Conservation (phyloP, 208 protist species). For the Leishmania aethiopica region DNA sequence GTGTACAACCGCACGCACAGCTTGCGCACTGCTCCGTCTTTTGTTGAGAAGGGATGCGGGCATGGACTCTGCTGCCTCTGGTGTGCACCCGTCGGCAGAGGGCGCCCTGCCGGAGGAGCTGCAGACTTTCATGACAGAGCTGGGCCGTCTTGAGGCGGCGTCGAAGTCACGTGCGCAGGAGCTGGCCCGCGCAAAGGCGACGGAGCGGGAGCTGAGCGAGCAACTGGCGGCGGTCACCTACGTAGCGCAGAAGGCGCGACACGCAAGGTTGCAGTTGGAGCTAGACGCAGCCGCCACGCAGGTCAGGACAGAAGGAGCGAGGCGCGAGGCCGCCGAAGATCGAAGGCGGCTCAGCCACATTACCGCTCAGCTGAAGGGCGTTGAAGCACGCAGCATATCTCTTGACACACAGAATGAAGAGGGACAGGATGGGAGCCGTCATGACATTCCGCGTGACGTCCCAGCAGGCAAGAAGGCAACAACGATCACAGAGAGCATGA, state of each 20-base stretch:
- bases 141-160: constrained; percentile 19
- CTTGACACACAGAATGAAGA: not conserved
- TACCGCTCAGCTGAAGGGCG: not conserved
- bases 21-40: not conserved
- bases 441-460: not conserved
- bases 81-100: not conserved
- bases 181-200: constrained; percentile 5
- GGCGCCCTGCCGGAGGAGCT: not conserved
- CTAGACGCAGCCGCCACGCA: constrained; percentile 2
- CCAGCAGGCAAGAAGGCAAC: not conserved
- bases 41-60: not conserved
- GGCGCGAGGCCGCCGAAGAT: not conserved
- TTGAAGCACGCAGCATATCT: not conserved
- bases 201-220: constrained; percentile 6
- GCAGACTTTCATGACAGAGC: constrained; percentile 30
- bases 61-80: not conserved
- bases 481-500: not conserved
- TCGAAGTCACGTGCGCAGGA: constrained; percentile 6
- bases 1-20: not conserved
- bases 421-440: not conserved
- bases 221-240: not conserved
- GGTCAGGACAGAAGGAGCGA: not conserved
- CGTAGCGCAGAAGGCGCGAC: constrained; percentile 6
- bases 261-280: constrained; percentile 20
- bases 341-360: not conserved